Percentiles rank a stretch among this genome's conserved stretches.
Evolutionary conservation across 106 monocot species (phyloP).

Genomic region (Allium cepa): DNA sequence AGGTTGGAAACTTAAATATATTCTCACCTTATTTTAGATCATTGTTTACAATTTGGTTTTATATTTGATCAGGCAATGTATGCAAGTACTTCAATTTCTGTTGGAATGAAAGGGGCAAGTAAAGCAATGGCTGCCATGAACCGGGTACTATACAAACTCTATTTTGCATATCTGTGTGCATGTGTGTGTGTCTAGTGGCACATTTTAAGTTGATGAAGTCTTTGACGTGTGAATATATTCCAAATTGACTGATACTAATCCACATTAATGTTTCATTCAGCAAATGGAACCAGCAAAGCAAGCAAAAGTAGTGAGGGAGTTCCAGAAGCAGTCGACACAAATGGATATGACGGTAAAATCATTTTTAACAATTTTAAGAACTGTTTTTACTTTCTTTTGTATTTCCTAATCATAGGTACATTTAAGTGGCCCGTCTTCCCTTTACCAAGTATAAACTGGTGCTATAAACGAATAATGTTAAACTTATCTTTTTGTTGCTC

Average conservation of each 20-base stretch:
- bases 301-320: slow-evolving; percentile 79
- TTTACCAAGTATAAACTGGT: too few relatives aligned
- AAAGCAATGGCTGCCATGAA: slow-evolving; percentile 99
- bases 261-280: slow-evolving; percentile 27
- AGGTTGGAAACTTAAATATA: slow-evolving; percentile 27
- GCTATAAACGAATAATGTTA: too few relatives aligned
- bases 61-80: slow-evolving; percentile 73
- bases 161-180: too few relatives aligned
- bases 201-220: too few relatives aligned
- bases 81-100: slow-evolving; percentile 94
- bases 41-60: not conserved
- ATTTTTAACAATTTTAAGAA: not conserved
- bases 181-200: too few relatives aligned
- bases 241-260: too few relatives aligned
- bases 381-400: not conserved
- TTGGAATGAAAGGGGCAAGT: slow-evolving; percentile 98
- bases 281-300: slow-evolving; percentile 96
- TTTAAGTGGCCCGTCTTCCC: too few relatives aligned
- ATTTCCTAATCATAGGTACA: not conserved
- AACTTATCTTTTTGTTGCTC: too few relatives aligned
- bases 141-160: slow-evolving; percentile 34
- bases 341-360: slow-evolving; percentile 93
- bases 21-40: too few relatives aligned
- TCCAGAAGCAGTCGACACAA: slow-evolving; percentile 94
- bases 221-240: too few relatives aligned